phyloP scores from a whole-genome alignment of 108 stramenopile species.

The Nitzschia sp. region DNA sequence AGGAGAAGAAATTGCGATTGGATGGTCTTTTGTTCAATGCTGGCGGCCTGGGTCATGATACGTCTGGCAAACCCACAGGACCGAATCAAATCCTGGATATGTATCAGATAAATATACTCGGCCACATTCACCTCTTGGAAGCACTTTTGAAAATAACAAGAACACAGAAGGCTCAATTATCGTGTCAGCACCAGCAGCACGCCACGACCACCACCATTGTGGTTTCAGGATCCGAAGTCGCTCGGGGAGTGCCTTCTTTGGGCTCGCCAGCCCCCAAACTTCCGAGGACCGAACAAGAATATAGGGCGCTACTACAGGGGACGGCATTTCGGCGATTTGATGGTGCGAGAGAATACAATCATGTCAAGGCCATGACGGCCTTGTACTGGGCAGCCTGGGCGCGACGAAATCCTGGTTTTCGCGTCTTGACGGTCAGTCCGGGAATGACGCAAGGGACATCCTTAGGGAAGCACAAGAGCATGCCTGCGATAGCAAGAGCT shows the following conservation, averaged over 20 bases:
- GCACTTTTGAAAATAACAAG: neutral
- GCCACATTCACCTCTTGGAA: conserved; percentile 9
- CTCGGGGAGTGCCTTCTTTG: conserved; percentile 3
- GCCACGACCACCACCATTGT: too few relatives aligned
- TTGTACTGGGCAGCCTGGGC: conserved; percentile 32
- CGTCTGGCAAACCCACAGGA: conserved; percentile 2
- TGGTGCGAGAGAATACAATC: conserved; percentile 11
- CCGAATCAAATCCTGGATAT: neutral
- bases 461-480: neutral
- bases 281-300: neutral
- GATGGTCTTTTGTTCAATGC: conserved; percentile 29
- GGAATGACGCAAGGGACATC: neutral
- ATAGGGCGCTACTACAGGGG: neutral
- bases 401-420: conserved; percentile 18
- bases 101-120: conserved; percentile 1
- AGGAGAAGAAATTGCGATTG: neutral
- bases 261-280: neutral
- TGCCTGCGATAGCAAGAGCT: neutral
- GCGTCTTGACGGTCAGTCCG: conserved; percentile 24
- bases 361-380: conserved; percentile 23
- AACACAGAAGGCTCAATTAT: too few relatives aligned
- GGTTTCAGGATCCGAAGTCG: conserved; percentile 25
- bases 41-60: conserved; percentile 17
- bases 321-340: neutral
- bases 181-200: too few relatives aligned